These are phyloP conservation scores for Candida sanyaensis DNA, from an alignment of 1,139 yeast genomes.

Conservation along the genomic window DNA sequence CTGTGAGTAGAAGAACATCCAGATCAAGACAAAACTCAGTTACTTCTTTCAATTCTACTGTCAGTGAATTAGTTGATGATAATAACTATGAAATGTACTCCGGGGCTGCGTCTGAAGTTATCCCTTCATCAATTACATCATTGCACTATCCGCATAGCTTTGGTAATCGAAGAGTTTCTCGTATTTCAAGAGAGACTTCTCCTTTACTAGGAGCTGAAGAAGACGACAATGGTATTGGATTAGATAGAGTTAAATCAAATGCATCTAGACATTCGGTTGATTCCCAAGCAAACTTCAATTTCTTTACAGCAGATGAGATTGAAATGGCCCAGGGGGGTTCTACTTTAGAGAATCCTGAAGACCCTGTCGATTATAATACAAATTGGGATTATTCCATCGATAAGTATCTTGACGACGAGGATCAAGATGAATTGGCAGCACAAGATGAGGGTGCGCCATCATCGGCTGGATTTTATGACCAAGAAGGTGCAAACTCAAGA, in stretches of 20 bases:
- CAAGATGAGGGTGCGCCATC: not conserved
- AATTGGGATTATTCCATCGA: conserved; percentile 63
- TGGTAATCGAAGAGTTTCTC: conserved; percentile 29
- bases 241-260: conserved; percentile 30
- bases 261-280: conserved; percentile 33
- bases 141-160: conserved; percentile 74
- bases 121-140: conserved; percentile 87
- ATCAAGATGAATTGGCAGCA: conserved; percentile 3
- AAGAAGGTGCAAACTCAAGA: conserved; percentile 9
- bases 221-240: conserved; percentile 21
- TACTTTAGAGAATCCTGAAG: conserved; percentile 62
- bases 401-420: conserved; percentile 41
- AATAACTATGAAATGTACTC: conserved; percentile 75
- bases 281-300: conserved; percentile 56
- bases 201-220: conserved; percentile 34
- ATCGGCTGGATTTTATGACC: conserved; percentile 2
- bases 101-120: conserved; percentile 86
- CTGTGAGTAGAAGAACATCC: conserved; percentile 25
- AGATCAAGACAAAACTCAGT: conserved; percentile 44
- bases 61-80: conserved; percentile 39
- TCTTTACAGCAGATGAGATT: conserved; percentile 81
- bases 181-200: conserved; percentile 35
- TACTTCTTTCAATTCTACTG: conserved; percentile 37
- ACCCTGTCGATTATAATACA: conserved; percentile 63
- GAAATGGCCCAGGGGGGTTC: conserved; percentile 88